phyloP scores from a whole-genome alignment of 306 rosid genomes.

The Lotus japonicus region DNA sequence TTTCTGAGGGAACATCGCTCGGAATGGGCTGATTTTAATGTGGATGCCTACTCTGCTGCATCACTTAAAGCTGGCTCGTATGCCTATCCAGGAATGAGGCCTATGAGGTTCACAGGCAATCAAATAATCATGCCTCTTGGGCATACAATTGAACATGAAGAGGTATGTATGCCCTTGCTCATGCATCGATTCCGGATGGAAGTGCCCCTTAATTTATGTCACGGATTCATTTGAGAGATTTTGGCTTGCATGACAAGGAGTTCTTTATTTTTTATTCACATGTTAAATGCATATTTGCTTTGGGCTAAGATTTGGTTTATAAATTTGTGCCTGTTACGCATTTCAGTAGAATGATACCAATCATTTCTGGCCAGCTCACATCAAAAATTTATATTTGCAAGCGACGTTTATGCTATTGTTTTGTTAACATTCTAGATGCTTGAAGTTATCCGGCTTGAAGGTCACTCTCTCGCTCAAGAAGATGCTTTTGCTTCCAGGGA shows the following conservation, averaged over 20 bases:
- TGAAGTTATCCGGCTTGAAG: constrained; percentile 92
- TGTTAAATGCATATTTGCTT: constrained; percentile 2
- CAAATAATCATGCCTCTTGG: constrained; percentile 98
- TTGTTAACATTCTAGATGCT: constrained; percentile 52
- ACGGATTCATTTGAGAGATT: background rate
- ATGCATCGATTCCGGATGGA: background rate
- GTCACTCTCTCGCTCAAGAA: constrained; percentile 79
- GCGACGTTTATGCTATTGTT: background rate
- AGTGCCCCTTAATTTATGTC: background rate
- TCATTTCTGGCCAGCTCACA: background rate
- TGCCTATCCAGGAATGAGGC: constrained; percentile 85
- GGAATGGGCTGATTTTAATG: constrained; percentile 99
- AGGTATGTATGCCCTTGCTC: constrained; percentile 45
- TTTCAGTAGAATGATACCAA: background rate
- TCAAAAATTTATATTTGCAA: background rate
- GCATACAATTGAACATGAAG: constrained; percentile 94
- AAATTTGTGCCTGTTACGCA: background rate
- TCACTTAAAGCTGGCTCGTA: constrained; percentile 69
- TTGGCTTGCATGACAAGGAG: background rate
- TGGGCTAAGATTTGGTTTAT: constrained; percentile 5
- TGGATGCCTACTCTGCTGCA: constrained; percentile 85
- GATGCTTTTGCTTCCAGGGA: constrained; percentile 83
- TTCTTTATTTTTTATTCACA: background rate
- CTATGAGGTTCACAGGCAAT: constrained; percentile 87
- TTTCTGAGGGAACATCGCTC: constrained; percentile 97